Conservation (phyloP, 2,329 filamentous ascomycete species). For the Ophiocordyceps polyrhachis-furcata region DNA sequence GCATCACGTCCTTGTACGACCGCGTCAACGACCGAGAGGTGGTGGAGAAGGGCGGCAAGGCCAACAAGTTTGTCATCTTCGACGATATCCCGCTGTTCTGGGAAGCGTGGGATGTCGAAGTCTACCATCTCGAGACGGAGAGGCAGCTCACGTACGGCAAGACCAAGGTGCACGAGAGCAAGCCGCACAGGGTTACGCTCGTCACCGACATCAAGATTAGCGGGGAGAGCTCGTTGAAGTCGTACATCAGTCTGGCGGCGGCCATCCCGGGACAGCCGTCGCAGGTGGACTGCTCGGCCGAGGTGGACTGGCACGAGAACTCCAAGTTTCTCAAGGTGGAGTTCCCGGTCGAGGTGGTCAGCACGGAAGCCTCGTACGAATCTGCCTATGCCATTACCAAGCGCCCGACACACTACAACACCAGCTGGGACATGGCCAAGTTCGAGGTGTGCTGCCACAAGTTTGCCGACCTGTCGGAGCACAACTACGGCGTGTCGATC, state of each 20-base stretch:
- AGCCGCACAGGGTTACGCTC: conserved; percentile 61
- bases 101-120: conserved; percentile 97
- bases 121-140: conserved; percentile 79
- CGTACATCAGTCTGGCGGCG: conserved; percentile 63
- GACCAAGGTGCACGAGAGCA: conserved; percentile 52
- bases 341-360: conserved; percentile 81
- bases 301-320: conserved; percentile 92
- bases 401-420: conserved; percentile 95
- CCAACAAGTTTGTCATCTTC: conserved; percentile 83
- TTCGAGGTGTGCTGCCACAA: conserved; percentile 95
- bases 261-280: conserved; percentile 39
- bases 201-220: conserved; percentile 77
- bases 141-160: conserved; percentile 51
- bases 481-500: conserved; percentile 77
- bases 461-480: conserved; percentile 78
- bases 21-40: conserved; percentile 55
- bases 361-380: conserved; percentile 87
- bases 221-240: conserved; percentile 68
- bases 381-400: conserved; percentile 81
- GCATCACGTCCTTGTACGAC: conserved; percentile 74
- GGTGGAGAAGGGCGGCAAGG: conserved; percentile 54
- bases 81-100: conserved; percentile 96
- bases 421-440: conserved; percentile 91
- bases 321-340: conserved; percentile 99
- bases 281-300: conserved; percentile 59